Evolutionary conservation across 129 eudicot species (phyloP).

Genomic region (Deinandra increscens): DNA sequence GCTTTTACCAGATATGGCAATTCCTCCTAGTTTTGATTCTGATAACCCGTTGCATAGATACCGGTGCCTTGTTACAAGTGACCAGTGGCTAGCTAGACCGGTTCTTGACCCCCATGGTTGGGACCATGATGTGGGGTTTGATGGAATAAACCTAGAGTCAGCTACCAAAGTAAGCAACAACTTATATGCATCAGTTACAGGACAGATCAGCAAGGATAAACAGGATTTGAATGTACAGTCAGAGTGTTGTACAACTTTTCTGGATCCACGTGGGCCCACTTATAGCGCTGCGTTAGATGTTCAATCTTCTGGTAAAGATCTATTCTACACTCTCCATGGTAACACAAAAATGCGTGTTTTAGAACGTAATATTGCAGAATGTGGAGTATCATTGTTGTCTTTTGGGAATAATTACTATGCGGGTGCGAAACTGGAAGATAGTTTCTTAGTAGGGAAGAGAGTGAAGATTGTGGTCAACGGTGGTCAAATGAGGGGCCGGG

Average conservation of each 20-base stretch:
- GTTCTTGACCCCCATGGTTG: constrained; percentile 94
- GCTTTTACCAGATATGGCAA: constrained; percentile 74
- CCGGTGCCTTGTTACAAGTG: constrained; percentile 61
- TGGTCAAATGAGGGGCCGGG: constrained; percentile 71
- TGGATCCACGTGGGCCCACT: constrained; percentile 63
- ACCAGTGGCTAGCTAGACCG: constrained; percentile 80
- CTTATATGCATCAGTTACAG: constrained; percentile 47
- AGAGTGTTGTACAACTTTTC: constrained; percentile 56
- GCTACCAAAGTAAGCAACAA: constrained; percentile 51
- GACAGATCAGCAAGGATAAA: constrained; percentile 97
- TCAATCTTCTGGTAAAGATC: constrained; percentile 75
- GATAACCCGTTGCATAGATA: constrained; percentile 68
- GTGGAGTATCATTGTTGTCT: constrained; percentile 77
- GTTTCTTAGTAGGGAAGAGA: constrained; percentile 56
- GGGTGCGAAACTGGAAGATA: constrained; percentile 75
- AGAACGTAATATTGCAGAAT: constrained; percentile 55
- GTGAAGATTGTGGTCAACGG: constrained; percentile 59
- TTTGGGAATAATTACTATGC: constrained; percentile 53
- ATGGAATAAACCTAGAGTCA: constrained; percentile 77
- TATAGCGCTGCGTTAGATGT: constrained; percentile 59
- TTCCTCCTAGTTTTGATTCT: constrained; percentile 83
- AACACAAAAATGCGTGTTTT: constrained; percentile 47
- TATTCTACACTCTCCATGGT: constrained; percentile 67
- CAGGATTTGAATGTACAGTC: constrained; percentile 83
- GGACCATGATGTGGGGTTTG: constrained; percentile 98